Base-by-base conservation (phyloP, 225 moss, liverwort and hornwort genomes). In the Marchantia polymorpha region DNA sequence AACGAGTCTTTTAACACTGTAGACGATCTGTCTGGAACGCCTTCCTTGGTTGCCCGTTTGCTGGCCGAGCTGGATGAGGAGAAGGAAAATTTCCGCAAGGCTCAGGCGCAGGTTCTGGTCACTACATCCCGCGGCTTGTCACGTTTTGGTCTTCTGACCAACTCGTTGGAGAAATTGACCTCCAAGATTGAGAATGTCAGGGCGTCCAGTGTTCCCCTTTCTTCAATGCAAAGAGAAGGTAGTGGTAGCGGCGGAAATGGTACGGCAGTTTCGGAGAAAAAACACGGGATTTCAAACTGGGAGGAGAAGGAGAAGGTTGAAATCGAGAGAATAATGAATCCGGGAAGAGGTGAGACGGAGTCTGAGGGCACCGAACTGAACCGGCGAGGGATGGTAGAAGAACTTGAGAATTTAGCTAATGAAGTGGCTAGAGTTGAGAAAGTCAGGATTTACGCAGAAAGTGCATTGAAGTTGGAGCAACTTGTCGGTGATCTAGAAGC, bases 401-500 rank as follows among this genome's bases (percentile, higher is more conserved):
- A 91, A 50, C 65, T 94, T 7, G 84, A 90, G 75, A 74, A 87
- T 46, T 83, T 92, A 72, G 91, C 94, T 6, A 86, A 81, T 20
- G 92, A 96, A 77, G 87, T 96, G 74, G 86, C 89, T n/a, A 84
- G 88, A 77, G 92, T 94, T 52, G 92, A 93, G 85, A 82, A 80
- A 61, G 91, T 91, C 69, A 85, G 91, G 71, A 72, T 81, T 68
- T 94, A 96, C 47, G 91, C 90, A 1, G 91, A 91, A 79, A 90
- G 85, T 66, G 92, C 90, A 61, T 82, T 93, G 81, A 92, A 88
- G 52, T 68, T 95, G 78, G 95, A 95, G 89, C 93, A 89, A 80
- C 78, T 86, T 79, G 90, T 95, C 3, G 99, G 99, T 39, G 93
- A 92, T 52, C 81, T 99, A 83, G 99, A 99, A 74, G 90, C 93